phyloP scores from a whole-genome alignment of 148 eudicot genomes.

The Vaccinium corymbosum region DNA sequence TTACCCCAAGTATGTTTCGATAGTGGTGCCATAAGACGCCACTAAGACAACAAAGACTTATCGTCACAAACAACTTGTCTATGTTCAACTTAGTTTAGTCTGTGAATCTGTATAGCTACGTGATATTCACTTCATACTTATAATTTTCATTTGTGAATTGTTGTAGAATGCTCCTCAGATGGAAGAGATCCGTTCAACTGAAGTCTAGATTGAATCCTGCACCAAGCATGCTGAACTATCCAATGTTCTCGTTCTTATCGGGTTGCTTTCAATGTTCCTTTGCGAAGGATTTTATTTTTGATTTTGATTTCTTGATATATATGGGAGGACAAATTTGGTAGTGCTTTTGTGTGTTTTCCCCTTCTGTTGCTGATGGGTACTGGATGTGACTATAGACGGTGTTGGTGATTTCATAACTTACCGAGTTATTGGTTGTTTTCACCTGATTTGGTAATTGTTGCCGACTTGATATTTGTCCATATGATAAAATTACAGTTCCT shows the following conservation, averaged over 20 bases:
- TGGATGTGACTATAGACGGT: neutral
- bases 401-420: conserved; percentile 1
- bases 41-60: neutral
- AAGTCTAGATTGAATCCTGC: conserved; percentile 21
- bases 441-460: neutral
- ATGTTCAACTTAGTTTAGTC: neutral
- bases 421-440: neutral
- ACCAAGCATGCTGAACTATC: conserved; percentile 11
- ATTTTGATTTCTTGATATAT: conserved; percentile 5
- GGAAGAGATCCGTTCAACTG: conserved; percentile 37
- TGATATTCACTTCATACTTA: neutral
- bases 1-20: neutral
- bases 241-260: neutral
- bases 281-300: conserved; percentile 5
- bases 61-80: neutral
- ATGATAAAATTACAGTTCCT: neutral
- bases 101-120: neutral
- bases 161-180: conserved; percentile 48
- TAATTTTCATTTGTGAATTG: conserved; percentile 7
- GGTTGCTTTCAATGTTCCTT: conserved; percentile 10
- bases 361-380: neutral
- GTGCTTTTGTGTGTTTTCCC: conserved; percentile 11
- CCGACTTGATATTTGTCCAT: neutral
- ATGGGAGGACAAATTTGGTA: neutral
- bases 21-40: neutral